phyloP scores from a whole-genome alignment of 1,139 yeast species.

The Geotrichum phurueaensis region DNA sequence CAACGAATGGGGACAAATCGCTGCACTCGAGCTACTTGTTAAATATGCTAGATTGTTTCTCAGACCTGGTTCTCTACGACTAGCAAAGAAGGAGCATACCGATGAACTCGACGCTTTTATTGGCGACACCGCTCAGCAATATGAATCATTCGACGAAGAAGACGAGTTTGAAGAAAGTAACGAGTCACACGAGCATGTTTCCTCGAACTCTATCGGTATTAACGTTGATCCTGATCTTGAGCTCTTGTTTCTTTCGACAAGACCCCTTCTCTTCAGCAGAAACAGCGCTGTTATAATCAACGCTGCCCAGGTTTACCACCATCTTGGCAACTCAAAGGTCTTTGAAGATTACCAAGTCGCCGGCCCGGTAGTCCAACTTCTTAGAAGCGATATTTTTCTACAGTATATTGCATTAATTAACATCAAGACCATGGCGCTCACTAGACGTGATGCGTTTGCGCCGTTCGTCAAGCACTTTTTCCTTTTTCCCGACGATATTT shows the following conservation, averaged over 20 bases:
- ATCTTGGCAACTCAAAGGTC: conserved; percentile 49
- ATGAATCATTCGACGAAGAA: conserved; percentile 18
- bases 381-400: conserved; percentile 34
- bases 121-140: conserved; percentile 5
- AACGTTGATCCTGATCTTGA: conserved; percentile 52
- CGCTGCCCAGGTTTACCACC: conserved; percentile 49
- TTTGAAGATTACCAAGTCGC: conserved; percentile 48
- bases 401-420: conserved; percentile 33
- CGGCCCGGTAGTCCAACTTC: conserved; percentile 45
- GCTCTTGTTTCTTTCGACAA: conserved; percentile 46
- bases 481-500: conserved; percentile 53
- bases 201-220: not conserved
- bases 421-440: conserved; percentile 35
- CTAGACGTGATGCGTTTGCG: conserved; percentile 45
- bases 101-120: conserved; percentile 14
- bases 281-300: conserved; percentile 64
- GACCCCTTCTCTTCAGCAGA: conserved; percentile 43
- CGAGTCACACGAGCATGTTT: conserved; percentile 2
- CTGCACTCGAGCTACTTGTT: conserved; percentile 55
- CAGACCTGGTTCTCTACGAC: conserved; percentile 39
- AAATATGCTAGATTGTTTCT: conserved; percentile 59
- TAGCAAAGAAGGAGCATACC: conserved; percentile 4
- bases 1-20: conserved; percentile 73
- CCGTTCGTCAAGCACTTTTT: conserved; percentile 49
- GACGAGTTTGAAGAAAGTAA: conserved; percentile 16